Evolutionary conservation across 2,329 filamentous ascomycete genomes (phyloP), one percentile per base, ranked within the genome.

Genomic region (Neonectria punicea): DNA sequence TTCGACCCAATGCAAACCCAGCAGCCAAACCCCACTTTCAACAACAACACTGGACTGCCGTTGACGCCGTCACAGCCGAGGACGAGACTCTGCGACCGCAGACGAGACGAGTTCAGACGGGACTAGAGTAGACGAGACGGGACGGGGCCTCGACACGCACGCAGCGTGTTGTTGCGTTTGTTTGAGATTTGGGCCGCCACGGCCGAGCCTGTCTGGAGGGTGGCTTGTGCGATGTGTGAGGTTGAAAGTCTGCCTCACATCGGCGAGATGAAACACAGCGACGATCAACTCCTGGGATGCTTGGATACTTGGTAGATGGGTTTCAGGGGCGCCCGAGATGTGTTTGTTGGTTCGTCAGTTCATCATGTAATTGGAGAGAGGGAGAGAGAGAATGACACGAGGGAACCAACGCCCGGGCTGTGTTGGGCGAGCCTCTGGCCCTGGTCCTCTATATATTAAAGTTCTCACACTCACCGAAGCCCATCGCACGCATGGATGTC

Each of bases 71-170:
- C 5, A 49, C 25, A 59, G 28, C 46, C n/a, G 55, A 46, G 28
- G 49, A 47, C 47, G 50, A 20, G 20, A 25, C 36, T 54, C 39
- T 63, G 54, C 43, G 50, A 58, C 61, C 32, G 25, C 8, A 53
- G 14, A 36, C 41, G 61, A 63, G 49, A 53, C 61, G 43, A 28
- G 55, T 13, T 56, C 50, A 49, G 20, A 59, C 43, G 39, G 55
- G 61, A 46, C 56, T 25, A 59, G 56, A 59, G 44, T 28, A 51
- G 57, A 64, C 61, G 44, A 60, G 61, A 53, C 56, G 32, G 56
- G 61, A 53, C 56, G 41, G 56, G 51, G 32, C 60, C n/a, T 51
- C 53, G 47, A 51, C 28, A 51, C 47, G 39, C 16, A 41, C 34
- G 22, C 32, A 36, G 53, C 53, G 25, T 50, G 28, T 39, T 22